Evolutionary conservation across 1,139 yeast genomes (phyloP).

Genomic region (Debaryomyces psychrophilus): DNA sequence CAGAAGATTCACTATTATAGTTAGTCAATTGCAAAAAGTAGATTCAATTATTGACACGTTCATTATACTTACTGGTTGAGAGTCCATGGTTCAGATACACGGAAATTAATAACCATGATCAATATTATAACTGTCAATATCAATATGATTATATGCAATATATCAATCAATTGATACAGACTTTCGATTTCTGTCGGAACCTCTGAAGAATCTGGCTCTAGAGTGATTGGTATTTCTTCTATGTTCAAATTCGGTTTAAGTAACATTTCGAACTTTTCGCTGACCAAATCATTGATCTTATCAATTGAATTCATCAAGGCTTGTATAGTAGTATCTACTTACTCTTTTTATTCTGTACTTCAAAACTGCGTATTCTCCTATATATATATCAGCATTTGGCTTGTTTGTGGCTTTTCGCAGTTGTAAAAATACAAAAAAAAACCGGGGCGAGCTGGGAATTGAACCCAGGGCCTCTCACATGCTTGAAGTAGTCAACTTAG

Average conservation of each 20-base stretch:
- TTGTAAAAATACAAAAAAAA: slow-evolving; percentile 12
- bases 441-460: slow-evolving; percentile 28
- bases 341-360: background rate
- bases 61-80: background rate
- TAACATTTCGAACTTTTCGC: background rate
- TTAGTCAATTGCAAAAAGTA: background rate
- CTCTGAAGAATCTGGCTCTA: background rate
- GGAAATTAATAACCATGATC: slow-evolving; percentile 11
- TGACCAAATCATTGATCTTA: background rate
- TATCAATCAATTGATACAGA: slow-evolving; percentile 6
- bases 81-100: background rate
- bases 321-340: background rate
- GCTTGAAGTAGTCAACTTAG: slow-evolving; percentile 17
- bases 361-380: no score
- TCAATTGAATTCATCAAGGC: background rate
- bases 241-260: slow-evolving; percentile 3
- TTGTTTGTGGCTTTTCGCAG: slow-evolving; percentile 2
- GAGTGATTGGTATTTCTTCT: slow-evolving; percentile 3
- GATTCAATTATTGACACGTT: background rate
- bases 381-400: slow-evolving; percentile 3
- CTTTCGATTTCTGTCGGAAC: background rate
- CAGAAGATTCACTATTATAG: background rate
- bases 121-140: slow-evolving; percentile 11
- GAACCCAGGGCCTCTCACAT: slow-evolving; percentile 29
- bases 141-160: slow-evolving; percentile 12